Evolutionary conservation across 2,329 filamentous ascomycete species (phyloP), one percentile per base, ranked within the genome.

Genomic region (Calonectria pseudoturangicola): DNA sequence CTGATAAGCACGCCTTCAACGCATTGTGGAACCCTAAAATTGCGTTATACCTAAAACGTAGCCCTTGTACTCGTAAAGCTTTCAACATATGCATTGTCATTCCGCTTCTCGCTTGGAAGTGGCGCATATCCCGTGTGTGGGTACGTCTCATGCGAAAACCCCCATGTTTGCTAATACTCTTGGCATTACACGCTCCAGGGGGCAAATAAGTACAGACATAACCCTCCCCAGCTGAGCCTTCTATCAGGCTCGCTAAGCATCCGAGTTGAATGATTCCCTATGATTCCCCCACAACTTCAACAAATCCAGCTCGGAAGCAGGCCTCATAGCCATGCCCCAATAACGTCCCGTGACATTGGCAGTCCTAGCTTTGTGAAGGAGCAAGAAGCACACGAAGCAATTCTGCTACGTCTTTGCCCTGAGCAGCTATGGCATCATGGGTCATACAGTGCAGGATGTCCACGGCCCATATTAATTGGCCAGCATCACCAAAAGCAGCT

Each of bases 401-500:
- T 25, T 0, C 66, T 83, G 8, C 67, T 81, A 6, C 56, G 69
- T 0, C 13, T 75, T 0, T 83, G 82, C 36, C 76, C 79, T 3
- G 76, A 68, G 18, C 66, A 78, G 3, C 45, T 82, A 8, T 84
- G 84, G 84, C 79, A 74, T 12, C 50, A 79, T 27, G 76, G 70
- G 3, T 82, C 79, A 13, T 82, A 82, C 56, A 66, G 68, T 0
- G 58, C 75, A 6, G 78, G 71, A 12, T 82, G 79, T 41, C 83
- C 83, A 15, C 79, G 81, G 2, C 85, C 85, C 1, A 79, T 86
- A 2, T 81, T 85, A 15, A 73, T 84, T 8, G 73, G 76, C 3
- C 56, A 75, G 1, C 62, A 81, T 21, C 84, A 85, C 12, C 74
- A 83, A 21, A 41, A 75, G 16, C 81, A 83, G 51, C 43, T 85